Evolutionary conservation across 2,329 filamentous ascomycete genomes (phyloP), one percentile per base, ranked within the genome.

Genomic region (Aspergillus ochraceus): DNA sequence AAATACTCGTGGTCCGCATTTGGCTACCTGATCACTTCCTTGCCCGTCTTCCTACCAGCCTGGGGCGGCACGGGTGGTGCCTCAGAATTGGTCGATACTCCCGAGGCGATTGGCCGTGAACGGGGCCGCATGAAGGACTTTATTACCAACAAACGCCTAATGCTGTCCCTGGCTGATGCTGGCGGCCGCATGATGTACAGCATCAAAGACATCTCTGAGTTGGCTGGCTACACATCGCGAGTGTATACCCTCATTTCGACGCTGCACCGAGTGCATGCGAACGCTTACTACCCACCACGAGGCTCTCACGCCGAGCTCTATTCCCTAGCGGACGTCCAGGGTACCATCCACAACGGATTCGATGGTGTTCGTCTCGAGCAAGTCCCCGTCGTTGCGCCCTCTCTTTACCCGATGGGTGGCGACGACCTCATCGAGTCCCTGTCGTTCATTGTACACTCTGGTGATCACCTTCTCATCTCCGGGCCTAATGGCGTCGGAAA

Each of bases 1-100:
- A 99, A 99, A 75, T 99, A 99, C 74, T 95, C 92, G 65, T 99
- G 95, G 95, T 98, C 93, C 64, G 95, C 95, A 0, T 97, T 97
- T 71, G 95, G 95, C 39, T 99, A 99, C 71, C 84, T 98, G 39
- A 84, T 99, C 58, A 95, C 94, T 1, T 96, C 94, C 3, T 82
- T 99, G 11, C 95, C 95, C 0, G 89, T 98, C 52, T 99, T 98
- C 78, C 82, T 99, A 19, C 95, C 95, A 0, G 91, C 92, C 1
- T 97, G 95, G 92, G 93, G 92, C 57, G 94, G 95, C 30, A 77
- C 94, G 36, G 91, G 89, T 50, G 91, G 90, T 45, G 83, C 84
- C 17, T 79, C 88, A 56, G 91, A 96, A 76, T 81, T 90, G 68
- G 77, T 83, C 2, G 70, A 74, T 61, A 65, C 68, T 29, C 64